phyloP scores from a whole-genome alignment of 23 red algal species.

The Chondrus crispus region DNA sequence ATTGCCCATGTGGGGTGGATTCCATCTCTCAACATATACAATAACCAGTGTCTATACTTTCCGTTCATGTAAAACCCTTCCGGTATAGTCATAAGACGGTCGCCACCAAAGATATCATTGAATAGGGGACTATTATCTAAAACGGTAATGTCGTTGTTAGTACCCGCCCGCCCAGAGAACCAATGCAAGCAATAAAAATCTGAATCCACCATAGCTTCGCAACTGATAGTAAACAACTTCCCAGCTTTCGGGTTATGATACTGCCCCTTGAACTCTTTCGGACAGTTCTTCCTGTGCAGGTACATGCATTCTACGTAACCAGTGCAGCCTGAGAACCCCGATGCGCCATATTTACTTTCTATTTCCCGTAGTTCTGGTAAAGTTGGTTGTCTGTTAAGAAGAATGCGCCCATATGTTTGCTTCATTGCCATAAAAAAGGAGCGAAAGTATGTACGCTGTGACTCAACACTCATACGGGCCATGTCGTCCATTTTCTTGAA shows the following conservation, averaged over 20 bases:
- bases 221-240: constrained; percentile 9
- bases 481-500: not conserved
- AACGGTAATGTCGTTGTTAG: constrained; percentile 32
- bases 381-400: not conserved
- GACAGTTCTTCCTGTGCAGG: not conserved
- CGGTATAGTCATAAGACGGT: not conserved
- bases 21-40: constrained; percentile 8
- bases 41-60: not conserved
- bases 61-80: not conserved
- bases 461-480: not conserved
- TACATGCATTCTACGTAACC: constrained; percentile 21
- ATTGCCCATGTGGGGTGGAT: constrained; percentile 28
- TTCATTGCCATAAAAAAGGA: not conserved
- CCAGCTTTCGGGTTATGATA: not conserved
- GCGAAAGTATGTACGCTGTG: not conserved
- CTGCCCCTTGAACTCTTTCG: not conserved
- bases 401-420: not conserved
- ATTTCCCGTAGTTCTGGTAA: not conserved
- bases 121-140: not conserved
- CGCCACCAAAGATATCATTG: not conserved
- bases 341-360: not conserved
- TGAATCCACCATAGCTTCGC: constrained; percentile 5
- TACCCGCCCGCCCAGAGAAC: not conserved
- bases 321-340: not conserved
- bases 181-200: constrained; percentile 30